phyloP scores from a whole-genome alignment of 805 yeast species.

The Nakazawaea molendinolei region DNA sequence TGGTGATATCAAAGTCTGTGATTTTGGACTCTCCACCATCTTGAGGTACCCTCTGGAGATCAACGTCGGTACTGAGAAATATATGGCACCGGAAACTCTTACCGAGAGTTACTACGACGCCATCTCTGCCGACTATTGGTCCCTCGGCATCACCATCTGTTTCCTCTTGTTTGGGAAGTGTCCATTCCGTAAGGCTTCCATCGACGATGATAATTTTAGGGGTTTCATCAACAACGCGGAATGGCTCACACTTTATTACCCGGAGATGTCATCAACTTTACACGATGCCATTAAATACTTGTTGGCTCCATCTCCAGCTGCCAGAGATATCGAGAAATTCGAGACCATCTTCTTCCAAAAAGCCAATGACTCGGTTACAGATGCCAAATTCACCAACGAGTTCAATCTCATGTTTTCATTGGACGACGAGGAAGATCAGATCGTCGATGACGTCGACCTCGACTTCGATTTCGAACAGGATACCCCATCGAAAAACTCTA shows the following conservation, averaged over 20 bases:
- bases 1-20: constrained; percentile 57
- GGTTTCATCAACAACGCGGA: constrained; percentile 34
- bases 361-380: neutral
- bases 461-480: neutral
- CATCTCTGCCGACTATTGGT: constrained; percentile 46
- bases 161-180: constrained; percentile 45
- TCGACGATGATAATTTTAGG: constrained; percentile 36
- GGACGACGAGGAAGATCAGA: neutral
- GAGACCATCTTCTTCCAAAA: neutral
- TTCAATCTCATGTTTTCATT: constrained; percentile 1
- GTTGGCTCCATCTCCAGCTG: constrained; percentile 30
- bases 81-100: constrained; percentile 49
- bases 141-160: constrained; percentile 44
- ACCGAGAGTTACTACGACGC: constrained; percentile 29
- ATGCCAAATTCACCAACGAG: constrained; percentile 4
- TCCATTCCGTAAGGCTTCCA: constrained; percentile 36
- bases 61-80: constrained; percentile 51
- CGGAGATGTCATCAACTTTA: constrained; percentile 35
- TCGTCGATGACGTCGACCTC: neutral
- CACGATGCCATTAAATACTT: constrained; percentile 34
- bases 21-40: constrained; percentile 63
- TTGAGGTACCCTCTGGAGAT: constrained; percentile 24
- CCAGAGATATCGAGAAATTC: constrained; percentile 31
- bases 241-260: constrained; percentile 42
- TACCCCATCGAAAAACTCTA: neutral